Base-by-base conservation (phyloP, 2,329 filamentous ascomycete species). In the Aspergillus ustus region DNA sequence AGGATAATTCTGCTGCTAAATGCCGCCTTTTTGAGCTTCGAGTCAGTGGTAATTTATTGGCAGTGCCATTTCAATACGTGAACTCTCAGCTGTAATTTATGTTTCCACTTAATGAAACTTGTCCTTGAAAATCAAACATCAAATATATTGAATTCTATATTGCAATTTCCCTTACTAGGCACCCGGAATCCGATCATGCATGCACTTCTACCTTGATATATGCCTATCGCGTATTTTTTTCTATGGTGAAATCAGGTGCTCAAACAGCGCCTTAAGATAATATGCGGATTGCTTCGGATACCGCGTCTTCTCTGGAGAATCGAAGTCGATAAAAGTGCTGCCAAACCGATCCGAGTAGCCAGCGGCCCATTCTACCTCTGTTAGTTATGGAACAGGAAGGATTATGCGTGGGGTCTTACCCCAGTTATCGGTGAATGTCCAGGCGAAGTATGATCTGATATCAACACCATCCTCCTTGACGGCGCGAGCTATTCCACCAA, bases 291-390 rank as follows among this genome's bases (percentile, higher is more conserved):
- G 90, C 83, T 94, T 94, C 31, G 91, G 87, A 69, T 87, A 84
- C 34, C 91, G 68, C 19, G 65, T 84, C 80, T 88, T 90, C 81
- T 93, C 90, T 28, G 87, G 87, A 62, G 90, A 85, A 67, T 85
- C 69, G 73, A 92, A 94, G 77, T 93, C 90, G 58, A 94, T 90
- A 72, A 84, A 93, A 4, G 87, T 90, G 62, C 91, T 89, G 45
- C 91, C 91, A 71, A 94, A 93, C 49, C 91, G 85, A 52, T 91
- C 93, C 78, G 89, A 86, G 75, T 92, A 94, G 13, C 90, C 91
- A 75, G 93, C 91, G 25, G 91, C 90, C 90, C 90, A 93, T 79
- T 92, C 90, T 75, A 45, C n/a, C 40, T 19, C 17, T 4, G 45
- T 58, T 28, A 64, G 59, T 19, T 37, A n/a, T 4, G 20, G 45